Base-by-base conservation (phyloP, 176 grass and related monocot species). In the Cenchrus purpureus region DNA sequence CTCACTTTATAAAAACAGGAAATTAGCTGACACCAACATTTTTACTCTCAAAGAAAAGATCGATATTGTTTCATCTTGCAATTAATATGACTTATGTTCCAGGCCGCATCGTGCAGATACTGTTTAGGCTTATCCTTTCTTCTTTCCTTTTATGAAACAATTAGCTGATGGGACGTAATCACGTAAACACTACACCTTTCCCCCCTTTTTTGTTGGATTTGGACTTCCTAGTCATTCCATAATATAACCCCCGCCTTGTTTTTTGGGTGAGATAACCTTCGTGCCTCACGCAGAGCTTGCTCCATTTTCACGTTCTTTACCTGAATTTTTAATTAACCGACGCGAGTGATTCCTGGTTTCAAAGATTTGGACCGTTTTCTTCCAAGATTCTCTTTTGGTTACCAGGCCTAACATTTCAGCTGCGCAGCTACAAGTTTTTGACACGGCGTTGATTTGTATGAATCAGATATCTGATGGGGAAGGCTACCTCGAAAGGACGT, bases 401-500 rank as follows among this genome's bases (percentile, higher is more conserved):
- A 20, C 51, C 5, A 16, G 40, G 25, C 40, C 42, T 71, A 82
- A 25, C 48, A 72, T 29, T 52, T 71, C 44, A 64, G 46, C 1
- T 40, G 45, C 4, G 13, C 10, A 57, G 44, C 59, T 22, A 10
- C 50, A 73, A 14, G 13, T 51, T 66, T 86, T 55, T 86, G 19
- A 90, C 84, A 83, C 68, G 44, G 59, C 61, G 31, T 68, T 61
- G 68, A 14, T 83, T 53, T 20, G n/a, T 80, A 48, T 86, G 74
- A 34, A 83, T 19, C 73, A 98, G 96, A 84, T 99, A 87, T 99
- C 97, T 42, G 93, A 99, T 86, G 77, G 83, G 5, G 90, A 96
- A 64, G 93, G 97, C 3, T 96, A 94, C 82, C 91, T 99, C 20
- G 97, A 99, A 84, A 96, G 97, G 85, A 99, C 97, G 11, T 99